Conservation (phyloP, 2,329 filamentous ascomycete species). For the Penicillium sumatraense region DNA sequence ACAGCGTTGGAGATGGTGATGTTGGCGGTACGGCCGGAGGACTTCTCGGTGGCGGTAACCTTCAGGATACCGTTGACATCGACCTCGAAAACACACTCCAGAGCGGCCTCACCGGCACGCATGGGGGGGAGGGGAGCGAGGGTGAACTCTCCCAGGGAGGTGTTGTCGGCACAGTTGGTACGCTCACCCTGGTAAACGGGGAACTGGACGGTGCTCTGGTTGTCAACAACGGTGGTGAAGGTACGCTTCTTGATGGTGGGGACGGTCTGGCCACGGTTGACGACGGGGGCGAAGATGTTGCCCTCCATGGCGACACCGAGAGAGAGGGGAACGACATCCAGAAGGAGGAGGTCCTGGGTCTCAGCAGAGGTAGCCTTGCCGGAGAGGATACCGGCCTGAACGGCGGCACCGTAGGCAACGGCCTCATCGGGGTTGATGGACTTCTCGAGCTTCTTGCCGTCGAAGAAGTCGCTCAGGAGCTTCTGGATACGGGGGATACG, state of each 20-base stretch:
- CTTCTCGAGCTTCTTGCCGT: slow-evolving; percentile 99
- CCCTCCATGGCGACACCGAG: slow-evolving; percentile 99
- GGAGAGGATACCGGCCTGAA: slow-evolving; percentile 97
- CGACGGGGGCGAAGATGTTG: slow-evolving; percentile 96
- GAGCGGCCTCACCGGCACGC: slow-evolving; percentile 92
- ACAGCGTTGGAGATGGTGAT: slow-evolving; percentile 99
- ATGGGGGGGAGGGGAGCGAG: slow-evolving; percentile 83
- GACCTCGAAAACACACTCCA: slow-evolving; percentile 98
- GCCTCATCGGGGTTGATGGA: slow-evolving; percentile 99
- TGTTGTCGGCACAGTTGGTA: slow-evolving; percentile 98
- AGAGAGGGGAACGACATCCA: slow-evolving; percentile 95
- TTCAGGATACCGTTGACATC: slow-evolving; percentile 99
- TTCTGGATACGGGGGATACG: slow-evolving; percentile 99
- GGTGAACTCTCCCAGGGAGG: slow-evolving; percentile 95
- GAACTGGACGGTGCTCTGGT: slow-evolving; percentile 84
- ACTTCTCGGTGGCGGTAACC: slow-evolving; percentile 99
- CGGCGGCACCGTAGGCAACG: slow-evolving; percentile 97
- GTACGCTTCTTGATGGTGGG: slow-evolving; percentile 83
- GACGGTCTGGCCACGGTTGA: slow-evolving; percentile 76
- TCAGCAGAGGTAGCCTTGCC: slow-evolving; percentile 97
- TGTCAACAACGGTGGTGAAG: slow-evolving; percentile 74
- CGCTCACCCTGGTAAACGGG: slow-evolving; percentile 95
- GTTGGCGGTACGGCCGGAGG: slow-evolving; percentile 95
- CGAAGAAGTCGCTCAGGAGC: slow-evolving; percentile 98
- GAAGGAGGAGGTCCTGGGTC: slow-evolving; percentile 88